Percentiles rank a stretch among this genome's conserved stretches.
Conservation (phyloP, 495 filamentous ascomycete genomes). For the Hamigera avellanea region DNA sequence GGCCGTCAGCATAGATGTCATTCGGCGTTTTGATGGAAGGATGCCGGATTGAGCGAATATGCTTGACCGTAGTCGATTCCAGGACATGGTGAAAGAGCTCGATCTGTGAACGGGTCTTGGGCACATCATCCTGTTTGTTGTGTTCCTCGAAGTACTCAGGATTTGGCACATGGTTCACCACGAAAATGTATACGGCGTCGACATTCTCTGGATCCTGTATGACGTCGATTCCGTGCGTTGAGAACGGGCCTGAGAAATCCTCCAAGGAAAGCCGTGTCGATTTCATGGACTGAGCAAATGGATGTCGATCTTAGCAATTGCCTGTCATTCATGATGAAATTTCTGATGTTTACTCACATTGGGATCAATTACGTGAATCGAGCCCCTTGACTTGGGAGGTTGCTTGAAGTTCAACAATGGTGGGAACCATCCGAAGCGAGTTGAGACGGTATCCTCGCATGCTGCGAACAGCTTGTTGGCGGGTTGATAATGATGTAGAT, state of each 20-base stretch:
- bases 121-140: conserved; percentile 7
- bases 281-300: conserved; percentile 41
- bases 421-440: conserved; percentile 46
- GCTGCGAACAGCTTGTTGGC: conserved; percentile 43
- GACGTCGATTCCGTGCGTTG: conserved; percentile 52
- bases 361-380: conserved; percentile 44
- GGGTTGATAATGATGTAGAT: conserved; percentile 43
- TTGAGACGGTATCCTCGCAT: conserved; percentile 35
- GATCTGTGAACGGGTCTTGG: conserved; percentile 38
- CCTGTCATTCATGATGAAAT: no score
- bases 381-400: conserved; percentile 26
- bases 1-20: conserved; percentile 39
- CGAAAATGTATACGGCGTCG: conserved; percentile 46
- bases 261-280: conserved; percentile 35
- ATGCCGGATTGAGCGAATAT: conserved; percentile 34
- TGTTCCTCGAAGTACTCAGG: conserved; percentile 15
- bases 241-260: conserved; percentile 41
- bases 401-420: conserved; percentile 28
- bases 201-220: conserved; percentile 30
- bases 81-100: conserved; percentile 48
- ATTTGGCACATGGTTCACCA: conserved; percentile 46
- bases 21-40: conserved; percentile 46
- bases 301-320: no score
- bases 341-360: conserved; percentile 29
- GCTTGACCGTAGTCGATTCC: conserved; percentile 14